Conservation (phyloP, 495 filamentous ascomycete species). For the Trypethelium eluteriae region DNA sequence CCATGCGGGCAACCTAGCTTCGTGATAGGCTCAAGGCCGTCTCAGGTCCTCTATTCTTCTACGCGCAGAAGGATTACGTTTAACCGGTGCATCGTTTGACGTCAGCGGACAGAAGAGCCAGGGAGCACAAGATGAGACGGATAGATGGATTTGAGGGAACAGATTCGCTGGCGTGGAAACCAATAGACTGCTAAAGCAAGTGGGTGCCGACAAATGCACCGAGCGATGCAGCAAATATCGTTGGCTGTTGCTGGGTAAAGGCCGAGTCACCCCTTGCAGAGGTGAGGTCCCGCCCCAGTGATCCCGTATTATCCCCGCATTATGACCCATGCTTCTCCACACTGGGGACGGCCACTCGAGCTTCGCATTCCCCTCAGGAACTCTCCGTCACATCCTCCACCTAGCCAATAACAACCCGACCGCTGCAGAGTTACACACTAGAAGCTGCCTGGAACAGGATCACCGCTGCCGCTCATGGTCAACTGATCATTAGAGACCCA, state of each 20-base stretch:
- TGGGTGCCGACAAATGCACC: conserved; percentile 11
- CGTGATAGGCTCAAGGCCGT: too few species aligned
- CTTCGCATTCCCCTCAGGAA: background rate
- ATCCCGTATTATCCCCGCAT: background rate
- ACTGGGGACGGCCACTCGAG: background rate
- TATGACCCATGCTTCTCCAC: background rate
- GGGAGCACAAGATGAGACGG: background rate
- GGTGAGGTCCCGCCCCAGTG: background rate
- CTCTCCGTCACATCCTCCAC: background rate
- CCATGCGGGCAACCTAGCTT: background rate
- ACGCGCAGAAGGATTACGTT: background rate
- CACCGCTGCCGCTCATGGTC: background rate
- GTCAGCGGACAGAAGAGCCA: background rate
- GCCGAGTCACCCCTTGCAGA: background rate
- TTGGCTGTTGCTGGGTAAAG: background rate
- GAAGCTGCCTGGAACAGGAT: background rate
- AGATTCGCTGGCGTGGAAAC: background rate
- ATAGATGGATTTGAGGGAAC: too few species aligned
- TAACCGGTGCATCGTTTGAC: background rate
- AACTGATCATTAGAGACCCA: conserved; percentile 2
- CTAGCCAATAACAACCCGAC: background rate
- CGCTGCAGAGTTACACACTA: background rate
- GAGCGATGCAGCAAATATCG: conserved; percentile 3
- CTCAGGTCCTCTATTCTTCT: too few species aligned
- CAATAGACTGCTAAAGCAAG: background rate